Evolutionary conservation across 192 early-diverging fungal genomes (phyloP).

Genomic region (Umbelopsis sp.): DNA sequence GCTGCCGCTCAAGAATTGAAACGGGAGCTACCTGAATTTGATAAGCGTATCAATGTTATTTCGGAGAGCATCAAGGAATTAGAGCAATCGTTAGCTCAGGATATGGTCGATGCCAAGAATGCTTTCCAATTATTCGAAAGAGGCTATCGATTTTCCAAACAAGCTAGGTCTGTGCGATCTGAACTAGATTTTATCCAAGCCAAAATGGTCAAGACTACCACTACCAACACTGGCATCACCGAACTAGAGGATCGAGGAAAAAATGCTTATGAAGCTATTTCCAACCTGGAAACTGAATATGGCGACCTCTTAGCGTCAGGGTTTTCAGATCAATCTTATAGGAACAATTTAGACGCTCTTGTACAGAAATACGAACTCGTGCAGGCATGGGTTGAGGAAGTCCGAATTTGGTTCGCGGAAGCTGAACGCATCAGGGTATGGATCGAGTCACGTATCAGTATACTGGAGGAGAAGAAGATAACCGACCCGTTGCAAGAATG

Average conservation of each 20-base stretch:
- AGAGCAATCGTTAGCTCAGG: background rate
- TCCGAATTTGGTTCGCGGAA: conserved; percentile 48
- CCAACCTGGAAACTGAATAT: conserved; percentile 7
- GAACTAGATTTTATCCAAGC: conserved; percentile 39
- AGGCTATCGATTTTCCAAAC: conserved; percentile 3
- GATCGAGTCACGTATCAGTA: conserved; percentile 37
- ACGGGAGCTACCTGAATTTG: background rate
- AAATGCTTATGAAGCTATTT: conserved; percentile 13
- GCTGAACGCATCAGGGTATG: conserved; percentile 45
- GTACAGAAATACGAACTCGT: conserved; percentile 27
- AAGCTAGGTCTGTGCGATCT: background rate
- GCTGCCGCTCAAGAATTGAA: background rate
- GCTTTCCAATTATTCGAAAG: background rate
- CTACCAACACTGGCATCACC: conserved; percentile 36
- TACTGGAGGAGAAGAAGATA: conserved; percentile 28
- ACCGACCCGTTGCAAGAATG: conserved; percentile 31
- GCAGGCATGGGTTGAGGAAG: conserved; percentile 35
- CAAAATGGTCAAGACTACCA: conserved; percentile 44
- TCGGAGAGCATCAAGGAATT: background rate
- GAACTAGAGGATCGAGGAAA: conserved; percentile 29
- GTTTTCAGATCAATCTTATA: conserved; percentile 7
- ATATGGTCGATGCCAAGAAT: background rate
- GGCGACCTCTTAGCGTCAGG: conserved; percentile 18
- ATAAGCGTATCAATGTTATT: background rate
- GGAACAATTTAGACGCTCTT: conserved; percentile 18